Evolutionary conservation across 805 yeast genomes (phyloP).

Genomic region (Teunomyces stri): DNA sequence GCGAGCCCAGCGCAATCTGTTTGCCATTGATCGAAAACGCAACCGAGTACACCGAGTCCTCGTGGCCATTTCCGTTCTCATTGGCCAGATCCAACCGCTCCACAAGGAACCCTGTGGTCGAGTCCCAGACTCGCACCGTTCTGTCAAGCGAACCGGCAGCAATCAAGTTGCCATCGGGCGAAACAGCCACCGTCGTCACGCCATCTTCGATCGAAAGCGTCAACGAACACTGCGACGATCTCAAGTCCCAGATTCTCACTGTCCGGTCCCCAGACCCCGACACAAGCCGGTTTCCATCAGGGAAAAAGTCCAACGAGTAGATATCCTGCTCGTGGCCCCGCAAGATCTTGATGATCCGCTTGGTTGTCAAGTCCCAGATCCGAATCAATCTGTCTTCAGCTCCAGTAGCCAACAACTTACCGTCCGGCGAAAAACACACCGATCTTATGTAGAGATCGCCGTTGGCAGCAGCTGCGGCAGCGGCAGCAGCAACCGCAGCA

Average conservation of each 20-base stretch:
- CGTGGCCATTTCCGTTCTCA: constrained; percentile 89
- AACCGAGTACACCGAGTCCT: constrained; percentile 92
- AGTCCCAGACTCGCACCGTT: constrained; percentile 96
- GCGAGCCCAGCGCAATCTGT: constrained; percentile 90
- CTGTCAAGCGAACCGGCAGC: constrained; percentile 97
- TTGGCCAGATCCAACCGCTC: constrained; percentile 90
- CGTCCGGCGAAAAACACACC: constrained; percentile 95
- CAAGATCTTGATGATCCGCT: constrained; percentile 80
- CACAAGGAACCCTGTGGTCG: constrained; percentile 84
- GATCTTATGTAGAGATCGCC: constrained; percentile 92
- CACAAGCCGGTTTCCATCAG: constrained; percentile 88
- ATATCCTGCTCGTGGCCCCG: constrained; percentile 97
- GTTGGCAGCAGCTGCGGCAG: constrained; percentile 56
- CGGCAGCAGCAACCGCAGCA: constrained; percentile 14
- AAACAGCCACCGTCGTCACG: constrained; percentile 95
- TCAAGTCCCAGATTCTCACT: constrained; percentile 93
- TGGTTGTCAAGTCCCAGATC: constrained; percentile 90
- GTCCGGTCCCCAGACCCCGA: constrained; percentile 97
- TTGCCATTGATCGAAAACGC: constrained; percentile 89
- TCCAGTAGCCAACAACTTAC: constrained; percentile 88
- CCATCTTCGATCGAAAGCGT: constrained; percentile 95
- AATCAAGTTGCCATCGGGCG: constrained; percentile 89
- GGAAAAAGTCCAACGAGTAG: constrained; percentile 91
- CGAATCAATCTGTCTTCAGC: constrained; percentile 88
- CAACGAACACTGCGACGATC: constrained; percentile 82